Percentiles rank a stretch among this genome's conserved stretches.
phyloP scores from a whole-genome alignment of 1,139 yeast genomes.

The Pneumocystis sp. region DNA sequence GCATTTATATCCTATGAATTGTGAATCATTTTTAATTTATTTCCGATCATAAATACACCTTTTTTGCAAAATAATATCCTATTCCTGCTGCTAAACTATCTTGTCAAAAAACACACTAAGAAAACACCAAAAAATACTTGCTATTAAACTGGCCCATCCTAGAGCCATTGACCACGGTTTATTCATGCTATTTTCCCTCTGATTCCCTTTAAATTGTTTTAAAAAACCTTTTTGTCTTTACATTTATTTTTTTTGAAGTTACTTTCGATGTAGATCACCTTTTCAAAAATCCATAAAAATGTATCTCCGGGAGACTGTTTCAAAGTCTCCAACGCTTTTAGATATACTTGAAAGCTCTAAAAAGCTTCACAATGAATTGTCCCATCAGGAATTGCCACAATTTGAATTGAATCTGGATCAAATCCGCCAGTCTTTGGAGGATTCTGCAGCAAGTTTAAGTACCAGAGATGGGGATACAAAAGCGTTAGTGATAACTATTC shows the following conservation, averaged over 20 bases:
- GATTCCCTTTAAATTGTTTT: background rate
- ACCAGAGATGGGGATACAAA: constrained; percentile 45
- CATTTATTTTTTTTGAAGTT: background rate
- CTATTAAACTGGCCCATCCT: background rate
- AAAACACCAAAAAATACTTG: background rate
- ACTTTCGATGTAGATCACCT: background rate
- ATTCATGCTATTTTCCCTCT: background rate
- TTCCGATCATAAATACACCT: background rate
- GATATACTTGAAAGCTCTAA: constrained; percentile 1
- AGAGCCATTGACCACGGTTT: background rate
- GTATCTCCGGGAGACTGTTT: background rate
- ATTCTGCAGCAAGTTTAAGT: constrained; percentile 16
- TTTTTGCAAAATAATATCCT: background rate
- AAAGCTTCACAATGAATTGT: constrained; percentile 3
- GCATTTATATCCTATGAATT: background rate
- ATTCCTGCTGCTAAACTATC: background rate
- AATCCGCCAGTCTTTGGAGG: background rate
- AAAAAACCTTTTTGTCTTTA: background rate
- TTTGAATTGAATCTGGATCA: constrained; percentile 7
- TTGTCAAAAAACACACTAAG: background rate
- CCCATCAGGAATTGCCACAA: constrained; percentile 7
- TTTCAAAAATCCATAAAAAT: background rate
- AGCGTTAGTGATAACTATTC: constrained; percentile 30
- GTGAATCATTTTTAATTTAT: background rate
- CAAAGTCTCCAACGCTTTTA: background rate